Percentiles rank a stretch among this genome's conserved stretches.
Conservation (phyloP, 345 rosid genomes). For the Clausena lansium region DNA sequence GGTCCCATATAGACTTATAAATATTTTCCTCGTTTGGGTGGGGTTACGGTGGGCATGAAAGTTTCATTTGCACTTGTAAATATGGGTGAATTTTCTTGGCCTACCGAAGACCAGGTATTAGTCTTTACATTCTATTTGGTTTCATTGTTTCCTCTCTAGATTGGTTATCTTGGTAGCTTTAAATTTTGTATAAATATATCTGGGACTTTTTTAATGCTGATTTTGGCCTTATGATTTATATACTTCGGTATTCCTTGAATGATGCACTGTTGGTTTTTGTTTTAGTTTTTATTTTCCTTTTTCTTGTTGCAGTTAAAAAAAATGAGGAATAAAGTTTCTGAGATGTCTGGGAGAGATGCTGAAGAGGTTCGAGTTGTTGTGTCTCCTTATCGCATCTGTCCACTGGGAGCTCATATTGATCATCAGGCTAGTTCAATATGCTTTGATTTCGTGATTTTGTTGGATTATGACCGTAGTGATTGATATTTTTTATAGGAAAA, state of each 20-base stretch:
- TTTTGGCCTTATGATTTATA: neutral
- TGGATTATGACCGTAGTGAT: neutral
- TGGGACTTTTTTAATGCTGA: neutral
- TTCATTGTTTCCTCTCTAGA: neutral
- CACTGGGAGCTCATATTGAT: slow-evolving; percentile 95
- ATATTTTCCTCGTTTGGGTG: neutral
- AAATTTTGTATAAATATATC: neutral
- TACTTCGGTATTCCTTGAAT: neutral
- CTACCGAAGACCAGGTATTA: slow-evolving; percentile 21
- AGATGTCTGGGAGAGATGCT: slow-evolving; percentile 52
- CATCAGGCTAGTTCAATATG: slow-evolving; percentile 62
- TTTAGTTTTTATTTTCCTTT: neutral
- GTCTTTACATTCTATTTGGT: neutral
- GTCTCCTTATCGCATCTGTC: slow-evolving; percentile 91
- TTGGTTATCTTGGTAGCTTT: neutral
- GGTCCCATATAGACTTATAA: neutral
- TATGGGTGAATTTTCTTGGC: slow-evolving; percentile 26
- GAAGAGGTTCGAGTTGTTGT: slow-evolving; percentile 69
- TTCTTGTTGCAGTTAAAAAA: slow-evolving; percentile 39
- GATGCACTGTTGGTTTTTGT: neutral
- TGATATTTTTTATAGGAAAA: neutral
- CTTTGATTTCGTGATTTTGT: neutral
- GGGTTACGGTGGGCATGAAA: neutral
- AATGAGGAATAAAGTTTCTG: slow-evolving; percentile 43
- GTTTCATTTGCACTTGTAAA: neutral